phyloP scores from a whole-genome alignment of 2,329 filamentous ascomycete species.

The Alternaria novae-zelandiae region DNA sequence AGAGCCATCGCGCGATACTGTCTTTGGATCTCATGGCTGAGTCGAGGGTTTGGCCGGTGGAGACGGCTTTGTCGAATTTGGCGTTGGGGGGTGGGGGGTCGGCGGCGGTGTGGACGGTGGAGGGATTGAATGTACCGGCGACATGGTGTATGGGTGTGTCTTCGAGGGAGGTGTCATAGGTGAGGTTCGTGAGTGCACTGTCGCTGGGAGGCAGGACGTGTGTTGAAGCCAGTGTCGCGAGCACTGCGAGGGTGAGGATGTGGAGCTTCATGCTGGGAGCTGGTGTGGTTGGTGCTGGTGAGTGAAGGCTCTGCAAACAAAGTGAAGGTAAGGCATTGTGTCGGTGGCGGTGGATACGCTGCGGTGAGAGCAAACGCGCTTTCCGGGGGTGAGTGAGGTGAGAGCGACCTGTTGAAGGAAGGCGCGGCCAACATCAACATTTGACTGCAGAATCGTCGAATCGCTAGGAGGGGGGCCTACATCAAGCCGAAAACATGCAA shows the following conservation, averaged over 20 bases:
- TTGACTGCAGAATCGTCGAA: not conserved
- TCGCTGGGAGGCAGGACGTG: not conserved
- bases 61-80: slow-evolving; percentile 7
- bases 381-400: not conserved
- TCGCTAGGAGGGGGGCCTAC: too few relatives aligned
- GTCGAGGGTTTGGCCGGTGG: slow-evolving; percentile 6
- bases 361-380: not conserved
- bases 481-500: too few relatives aligned
- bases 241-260: not conserved
- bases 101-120: not conserved
- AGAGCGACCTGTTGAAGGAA: not conserved
- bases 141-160: not conserved
- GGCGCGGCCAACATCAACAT: not conserved
- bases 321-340: too few relatives aligned
- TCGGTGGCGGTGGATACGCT: not conserved
- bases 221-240: not conserved
- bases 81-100: not conserved
- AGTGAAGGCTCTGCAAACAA: not conserved
- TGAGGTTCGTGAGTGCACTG: not conserved
- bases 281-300: not conserved
- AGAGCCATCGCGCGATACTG: slow-evolving; percentile 14
- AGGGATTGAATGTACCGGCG: not conserved
- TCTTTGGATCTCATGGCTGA: slow-evolving; percentile 14
- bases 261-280: slow-evolving; percentile 1
- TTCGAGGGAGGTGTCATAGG: not conserved